These are phyloP conservation scores for Dysphania ambrosioides DNA, from an alignment of 148 eudicot species.

Conservation along the genomic window DNA sequence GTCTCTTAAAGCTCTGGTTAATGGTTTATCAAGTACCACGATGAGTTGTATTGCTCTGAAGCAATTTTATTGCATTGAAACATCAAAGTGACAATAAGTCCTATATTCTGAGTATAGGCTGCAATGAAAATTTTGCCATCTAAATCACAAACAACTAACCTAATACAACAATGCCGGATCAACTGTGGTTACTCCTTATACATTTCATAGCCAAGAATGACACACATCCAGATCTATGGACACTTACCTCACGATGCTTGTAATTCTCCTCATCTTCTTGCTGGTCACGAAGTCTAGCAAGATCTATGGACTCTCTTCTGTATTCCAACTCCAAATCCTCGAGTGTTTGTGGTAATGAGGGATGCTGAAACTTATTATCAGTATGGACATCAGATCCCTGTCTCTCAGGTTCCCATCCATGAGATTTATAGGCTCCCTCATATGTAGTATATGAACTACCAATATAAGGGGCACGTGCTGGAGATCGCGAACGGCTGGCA, in stretches of 20 bases:
- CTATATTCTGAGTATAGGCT: background rate
- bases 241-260: constrained; percentile 84
- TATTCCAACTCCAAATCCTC: constrained; percentile 86
- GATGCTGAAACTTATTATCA: constrained; percentile 46
- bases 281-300: constrained; percentile 69
- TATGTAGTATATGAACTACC: constrained; percentile 54
- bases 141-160: background rate
- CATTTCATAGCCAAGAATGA: background rate
- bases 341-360: constrained; percentile 48
- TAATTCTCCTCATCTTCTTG: constrained; percentile 85
- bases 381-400: constrained; percentile 48
- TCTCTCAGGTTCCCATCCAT: constrained; percentile 69
- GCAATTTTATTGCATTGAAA: background rate
- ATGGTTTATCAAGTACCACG: background rate
- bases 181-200: background rate
- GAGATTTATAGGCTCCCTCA: constrained; percentile 55
- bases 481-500: constrained; percentile 87
- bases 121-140: background rate
- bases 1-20: background rate
- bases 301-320: constrained; percentile 71
- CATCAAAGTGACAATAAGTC: background rate
- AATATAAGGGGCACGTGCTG: constrained; percentile 53
- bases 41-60: background rate
- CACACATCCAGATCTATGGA: background rate
- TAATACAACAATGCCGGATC: background rate